Conservation (phyloP, 805 yeast genomes). For the Barnettozyma wickerhamii region DNA sequence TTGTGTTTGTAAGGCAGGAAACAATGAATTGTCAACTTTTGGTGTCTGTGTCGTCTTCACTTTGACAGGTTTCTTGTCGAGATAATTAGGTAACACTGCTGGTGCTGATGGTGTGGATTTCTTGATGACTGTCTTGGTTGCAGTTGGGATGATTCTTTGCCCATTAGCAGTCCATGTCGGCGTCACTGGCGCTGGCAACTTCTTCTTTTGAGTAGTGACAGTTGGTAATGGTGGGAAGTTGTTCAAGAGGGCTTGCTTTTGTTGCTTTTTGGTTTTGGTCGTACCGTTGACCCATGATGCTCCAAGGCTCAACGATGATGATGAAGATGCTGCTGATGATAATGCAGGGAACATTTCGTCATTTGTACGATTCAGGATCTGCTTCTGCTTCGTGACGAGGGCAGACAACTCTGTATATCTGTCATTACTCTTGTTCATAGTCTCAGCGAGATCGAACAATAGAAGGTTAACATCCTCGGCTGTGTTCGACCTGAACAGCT, state of each 20-base stretch:
- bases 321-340: constrained; percentile 29
- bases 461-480: constrained; percentile 53
- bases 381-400: constrained; percentile 25
- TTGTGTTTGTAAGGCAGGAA: constrained; percentile 45
- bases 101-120: constrained; percentile 5
- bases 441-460: constrained; percentile 55
- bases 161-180: not conserved
- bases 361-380: constrained; percentile 17
- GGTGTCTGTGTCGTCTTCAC: constrained; percentile 11
- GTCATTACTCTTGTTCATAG: constrained; percentile 44
- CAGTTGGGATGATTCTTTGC: constrained; percentile 10
- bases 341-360: constrained; percentile 49
- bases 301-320: constrained; percentile 19
- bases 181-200: not conserved
- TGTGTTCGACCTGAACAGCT: constrained; percentile 38
- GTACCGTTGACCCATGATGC: constrained; percentile 27
- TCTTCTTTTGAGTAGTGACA: constrained; percentile 7
- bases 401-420: constrained; percentile 36
- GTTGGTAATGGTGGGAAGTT: constrained; percentile 31
- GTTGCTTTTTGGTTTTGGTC: constrained; percentile 16
- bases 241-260: constrained; percentile 10
- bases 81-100: constrained; percentile 10
- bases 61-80: constrained; percentile 22
- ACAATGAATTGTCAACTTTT: constrained; percentile 29
- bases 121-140: not conserved